Base-by-base conservation (phyloP, 208 protist species). In the Acanthamoeba sp. region DNA sequence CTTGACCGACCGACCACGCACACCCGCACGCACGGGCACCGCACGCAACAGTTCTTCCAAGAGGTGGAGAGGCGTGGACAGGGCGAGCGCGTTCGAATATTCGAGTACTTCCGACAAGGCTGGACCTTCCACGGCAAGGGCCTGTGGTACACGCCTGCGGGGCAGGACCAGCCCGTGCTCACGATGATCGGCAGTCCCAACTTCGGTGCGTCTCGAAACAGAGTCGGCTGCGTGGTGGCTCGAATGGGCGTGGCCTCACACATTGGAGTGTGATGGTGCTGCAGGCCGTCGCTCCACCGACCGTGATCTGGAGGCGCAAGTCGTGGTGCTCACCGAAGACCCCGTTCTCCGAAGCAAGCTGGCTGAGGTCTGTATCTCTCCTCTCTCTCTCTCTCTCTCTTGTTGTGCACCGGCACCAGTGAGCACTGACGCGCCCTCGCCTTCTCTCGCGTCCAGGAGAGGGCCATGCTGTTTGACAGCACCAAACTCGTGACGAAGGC, bases 81-180 rank as follows among this genome's bases (percentile, higher is more conserved):
- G 64, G 14, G 42, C 20, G 24, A 64, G 7, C 38, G 95, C 42
- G 94, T 96, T 9, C 42, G 71, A 1, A 62, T 96, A 9, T 80
- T 85, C n/a, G 95, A 96, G 38, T 96, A 96, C 76, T 91, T 90
- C 64, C 16, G 89, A 45, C 59, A 50, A 38, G 59, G 90, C 7
- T 97, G 96, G 96, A 97, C 96, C 2, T 97, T 94, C 85, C 96
- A 97, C 29, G 95, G 59, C 18, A 97, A 97, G 45, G 96, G 96
- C 69, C 94, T 97, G 20, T 97, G 95, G 95, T 94, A 91, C 62
- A 91, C 78, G 10, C 42, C 71, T 0, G 64, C 64, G 10, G 64
- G 64, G 2, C 18, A 48, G 52, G 16, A 18, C 62, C 32, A 22
- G 95, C 34, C 96, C 6, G 38, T 24, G 27, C 50, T 96, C 6